Evolutionary conservation across 345 rosid genomes (phyloP).

Genomic region (Hibiscus mutabilis): DNA sequence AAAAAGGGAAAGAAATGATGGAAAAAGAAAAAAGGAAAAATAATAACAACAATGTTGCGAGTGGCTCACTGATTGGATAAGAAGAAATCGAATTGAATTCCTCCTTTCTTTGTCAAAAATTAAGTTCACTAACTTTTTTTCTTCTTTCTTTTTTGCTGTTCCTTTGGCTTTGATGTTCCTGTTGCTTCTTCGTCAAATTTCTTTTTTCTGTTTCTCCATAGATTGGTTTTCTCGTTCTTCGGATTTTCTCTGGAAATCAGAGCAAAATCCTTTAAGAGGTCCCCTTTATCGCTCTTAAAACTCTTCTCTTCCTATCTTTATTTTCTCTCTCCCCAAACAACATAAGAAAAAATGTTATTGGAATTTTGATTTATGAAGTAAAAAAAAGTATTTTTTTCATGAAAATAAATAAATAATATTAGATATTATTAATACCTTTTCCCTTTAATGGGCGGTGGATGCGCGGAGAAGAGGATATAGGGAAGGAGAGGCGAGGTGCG

Average conservation of each 20-base stretch:
- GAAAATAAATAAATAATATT: neutral
- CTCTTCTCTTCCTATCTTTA: neutral
- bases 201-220: conserved; percentile 2
- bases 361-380: neutral
- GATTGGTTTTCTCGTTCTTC: conserved; percentile 26
- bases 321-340: conserved; percentile 1
- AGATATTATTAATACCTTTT: neutral
- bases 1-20: neutral
- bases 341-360: neutral
- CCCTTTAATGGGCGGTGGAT: neutral
- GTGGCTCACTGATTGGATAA: conserved; percentile 62
- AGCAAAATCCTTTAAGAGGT: conserved; percentile 45
- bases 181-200: neutral
- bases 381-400: neutral
- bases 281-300: conserved; percentile 31
- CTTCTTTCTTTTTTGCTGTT: conserved; percentile 1
- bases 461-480: neutral
- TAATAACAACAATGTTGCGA: conserved; percentile 13
- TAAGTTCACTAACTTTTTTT: conserved; percentile 11
- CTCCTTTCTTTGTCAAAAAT: neutral
- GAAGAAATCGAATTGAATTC: conserved; percentile 30
- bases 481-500: conserved; percentile 1
- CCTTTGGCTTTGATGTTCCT: conserved; percentile 18
- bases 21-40: conserved; percentile 1
- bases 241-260: conserved; percentile 70